These are phyloP conservation scores for Ascochyta lentis DNA, from an alignment of 2,329 filamentous ascomycete species.

Conservation along the genomic window DNA sequence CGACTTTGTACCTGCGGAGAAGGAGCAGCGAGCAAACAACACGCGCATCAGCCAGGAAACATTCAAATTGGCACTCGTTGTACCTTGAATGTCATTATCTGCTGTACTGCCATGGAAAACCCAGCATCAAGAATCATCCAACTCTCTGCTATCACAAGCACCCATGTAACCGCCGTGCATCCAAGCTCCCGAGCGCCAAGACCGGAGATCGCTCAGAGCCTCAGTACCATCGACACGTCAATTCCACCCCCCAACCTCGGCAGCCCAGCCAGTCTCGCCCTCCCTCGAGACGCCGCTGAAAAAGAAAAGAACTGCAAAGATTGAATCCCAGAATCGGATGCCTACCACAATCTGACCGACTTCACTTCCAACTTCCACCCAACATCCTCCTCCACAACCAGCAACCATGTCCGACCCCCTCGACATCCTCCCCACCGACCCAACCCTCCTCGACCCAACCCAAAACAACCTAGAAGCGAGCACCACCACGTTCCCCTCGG, in stretches of 20 bases:
- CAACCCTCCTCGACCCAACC: slow-evolving; percentile 55
- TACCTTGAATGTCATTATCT: too few relatives aligned
- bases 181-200: slow-evolving; percentile 16
- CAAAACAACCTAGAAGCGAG: slow-evolving; percentile 66
- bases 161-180: background rate
- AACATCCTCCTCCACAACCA: background rate
- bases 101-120: background rate
- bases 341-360: too few relatives aligned
- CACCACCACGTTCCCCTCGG: slow-evolving; percentile 71
- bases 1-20: slow-evolving; percentile 3
- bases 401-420: slow-evolving; percentile 58
- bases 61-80: too few relatives aligned
- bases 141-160: background rate
- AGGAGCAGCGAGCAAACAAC: background rate
- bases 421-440: slow-evolving; percentile 15
- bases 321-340: too few relatives aligned
- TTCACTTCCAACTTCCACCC: background rate
- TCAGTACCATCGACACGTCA: slow-evolving; percentile 16
- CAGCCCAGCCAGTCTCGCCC: background rate
- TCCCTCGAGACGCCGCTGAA: background rate
- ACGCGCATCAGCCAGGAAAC: too few relatives aligned
- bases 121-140: background rate
- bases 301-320: too few relatives aligned
- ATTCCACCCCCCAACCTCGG: slow-evolving; percentile 3
- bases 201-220: slow-evolving; percentile 22